These are phyloP conservation scores for Candida sphagnicola DNA, from an alignment of 805 yeast genomes.

Conservation along the genomic window DNA sequence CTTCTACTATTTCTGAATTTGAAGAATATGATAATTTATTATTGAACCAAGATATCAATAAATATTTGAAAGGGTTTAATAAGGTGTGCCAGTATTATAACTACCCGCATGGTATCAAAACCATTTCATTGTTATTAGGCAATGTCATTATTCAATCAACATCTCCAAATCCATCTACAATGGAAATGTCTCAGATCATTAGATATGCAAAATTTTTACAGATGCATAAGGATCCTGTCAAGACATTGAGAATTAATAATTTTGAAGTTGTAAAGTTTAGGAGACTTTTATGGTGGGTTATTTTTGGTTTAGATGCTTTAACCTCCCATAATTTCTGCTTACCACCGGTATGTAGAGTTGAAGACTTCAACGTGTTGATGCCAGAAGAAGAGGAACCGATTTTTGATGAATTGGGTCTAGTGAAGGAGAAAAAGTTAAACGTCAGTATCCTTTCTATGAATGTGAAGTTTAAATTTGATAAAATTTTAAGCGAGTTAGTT, in stretches of 20 bases:
- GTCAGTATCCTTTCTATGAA: slow-evolving; percentile 47
- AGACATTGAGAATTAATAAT: slow-evolving; percentile 46
- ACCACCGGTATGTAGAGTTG: slow-evolving; percentile 49
- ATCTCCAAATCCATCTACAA: slow-evolving; percentile 52
- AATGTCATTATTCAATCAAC: slow-evolving; percentile 50
- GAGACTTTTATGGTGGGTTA: slow-evolving; percentile 66
- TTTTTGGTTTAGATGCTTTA: slow-evolving; percentile 54
- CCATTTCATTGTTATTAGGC: slow-evolving; percentile 40
- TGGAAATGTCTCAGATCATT: slow-evolving; percentile 53
- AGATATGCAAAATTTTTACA: slow-evolving; percentile 54
- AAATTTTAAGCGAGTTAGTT: slow-evolving; percentile 52
- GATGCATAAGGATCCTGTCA: slow-evolving; percentile 58
- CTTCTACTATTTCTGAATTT: slow-evolving; percentile 56
- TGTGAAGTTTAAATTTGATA: slow-evolving; percentile 49
- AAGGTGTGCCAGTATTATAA: slow-evolving; percentile 46
- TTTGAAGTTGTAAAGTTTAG: slow-evolving; percentile 47
- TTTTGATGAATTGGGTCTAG: slow-evolving; percentile 21
- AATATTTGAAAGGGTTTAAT: slow-evolving; percentile 46
- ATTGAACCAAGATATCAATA: slow-evolving; percentile 46
- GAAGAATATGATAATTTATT: slow-evolving; percentile 51
- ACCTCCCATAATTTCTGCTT: slow-evolving; percentile 53
- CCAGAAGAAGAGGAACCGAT: slow-evolving; percentile 46
- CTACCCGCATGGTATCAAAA: slow-evolving; percentile 46
- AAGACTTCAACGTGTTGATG: slow-evolving; percentile 54
- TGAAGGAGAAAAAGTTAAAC: slow-evolving; percentile 34